phyloP scores from a whole-genome alignment of 305 asterid genomes.

The Ajuga reptans region DNA sequence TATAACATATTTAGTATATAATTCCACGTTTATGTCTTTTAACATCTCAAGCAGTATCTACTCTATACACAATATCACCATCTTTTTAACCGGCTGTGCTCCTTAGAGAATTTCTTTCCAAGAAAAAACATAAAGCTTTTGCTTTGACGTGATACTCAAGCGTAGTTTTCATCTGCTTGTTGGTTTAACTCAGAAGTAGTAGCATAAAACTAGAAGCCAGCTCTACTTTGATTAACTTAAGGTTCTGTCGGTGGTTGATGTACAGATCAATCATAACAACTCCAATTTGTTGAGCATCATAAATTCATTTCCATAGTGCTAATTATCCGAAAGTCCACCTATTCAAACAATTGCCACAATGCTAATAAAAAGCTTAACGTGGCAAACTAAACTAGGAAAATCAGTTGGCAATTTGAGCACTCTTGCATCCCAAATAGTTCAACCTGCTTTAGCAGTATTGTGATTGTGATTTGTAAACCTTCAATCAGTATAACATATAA shows the following conservation, averaged over 20 bases:
- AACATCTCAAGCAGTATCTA: neutral
- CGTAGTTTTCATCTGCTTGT: neutral
- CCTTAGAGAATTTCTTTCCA: neutral
- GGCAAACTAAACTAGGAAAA: neutral
- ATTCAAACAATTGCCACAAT: neutral
- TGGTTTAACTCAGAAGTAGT: neutral
- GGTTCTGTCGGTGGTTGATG: neutral
- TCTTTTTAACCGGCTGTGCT: neutral
- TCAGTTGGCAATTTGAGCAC: neutral
- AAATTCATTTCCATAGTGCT: neutral
- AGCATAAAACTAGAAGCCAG: neutral
- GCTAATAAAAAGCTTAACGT: neutral
- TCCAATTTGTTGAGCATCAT: neutral
- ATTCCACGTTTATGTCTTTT: neutral
- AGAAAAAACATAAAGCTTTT: neutral
- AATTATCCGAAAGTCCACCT: neutral
- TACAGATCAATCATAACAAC: neutral
- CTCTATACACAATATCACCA: neutral
- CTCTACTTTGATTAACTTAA: neutral
- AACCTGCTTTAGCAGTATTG: neutral
- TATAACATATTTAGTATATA: neutral
- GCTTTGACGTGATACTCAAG: neutral
- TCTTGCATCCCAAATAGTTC: neutral
- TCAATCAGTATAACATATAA: slow-evolving; percentile 8
- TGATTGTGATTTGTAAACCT: neutral